Evolutionary conservation across 495 filamentous ascomycete species (phyloP), one percentile per base, ranked within the genome.

Genomic region (Chaetomium cochliodes): DNA sequence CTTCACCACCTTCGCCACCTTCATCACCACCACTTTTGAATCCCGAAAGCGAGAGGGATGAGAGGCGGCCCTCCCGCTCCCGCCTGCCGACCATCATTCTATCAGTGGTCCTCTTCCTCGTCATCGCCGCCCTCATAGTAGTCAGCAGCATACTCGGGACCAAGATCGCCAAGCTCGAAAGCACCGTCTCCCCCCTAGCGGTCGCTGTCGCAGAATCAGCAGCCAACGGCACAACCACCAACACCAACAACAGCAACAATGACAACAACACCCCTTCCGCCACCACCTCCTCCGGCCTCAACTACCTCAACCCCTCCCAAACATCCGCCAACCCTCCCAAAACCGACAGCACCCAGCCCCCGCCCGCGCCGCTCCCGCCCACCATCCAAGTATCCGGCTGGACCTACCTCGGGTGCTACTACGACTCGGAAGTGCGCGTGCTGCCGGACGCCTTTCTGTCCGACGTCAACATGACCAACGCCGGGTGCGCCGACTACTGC

Each of bases 351-450:
- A 37, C 5, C 23, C 0, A 15, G 16, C 15, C 57, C 0, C 22
- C 57, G 6, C 54, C 28, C n/a, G 23, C 55, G 0, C 46, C 28
- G 12, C 42, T 39, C 3, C 46, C 28, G 12, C 42, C 57, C 3
- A 47, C 46, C 18, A 5, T 60, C 46, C 28, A 16, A 11, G 46
- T 60, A 18, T 0, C 44, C 1, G 58, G 58, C 26, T 60, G 58
- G 58, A 60, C 26, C n/a, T 46, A 62, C 60, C 20, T 54, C 4
- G 60, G 60, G 22, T 62, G 60, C 49, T 53, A 41, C 33, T 62
- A 54, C 49, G 47, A 62, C 50, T 26, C 33, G 20, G n/a, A 25
- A 18, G n/a, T n/a, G 2, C 58, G 58, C 26, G 9, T 60, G 2
- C 58, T 60, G 4, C 28, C 28, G 3, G 46, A 25, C 25, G 58